Conservation (phyloP, 169 alveolate species). For the Plasmodium malariae region DNA sequence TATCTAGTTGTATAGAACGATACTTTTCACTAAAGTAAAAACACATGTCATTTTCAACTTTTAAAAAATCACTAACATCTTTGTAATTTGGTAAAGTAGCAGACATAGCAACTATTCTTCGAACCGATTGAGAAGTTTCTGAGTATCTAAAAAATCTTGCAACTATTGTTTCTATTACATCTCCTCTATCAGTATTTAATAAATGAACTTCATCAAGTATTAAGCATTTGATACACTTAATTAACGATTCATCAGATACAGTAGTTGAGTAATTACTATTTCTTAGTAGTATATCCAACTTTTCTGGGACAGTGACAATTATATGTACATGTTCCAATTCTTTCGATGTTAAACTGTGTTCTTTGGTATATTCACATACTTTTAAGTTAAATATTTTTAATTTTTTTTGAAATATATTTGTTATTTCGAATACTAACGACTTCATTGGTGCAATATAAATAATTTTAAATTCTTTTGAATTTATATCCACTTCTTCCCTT, state of each 20-base stretch:
- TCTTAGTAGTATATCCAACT: conserved; percentile 99
- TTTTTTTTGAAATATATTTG: conserved; percentile 35
- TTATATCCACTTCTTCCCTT: conserved; percentile 50
- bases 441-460: conserved; percentile 99
- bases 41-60: conserved; percentile 94
- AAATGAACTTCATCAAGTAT: conserved; percentile 99
- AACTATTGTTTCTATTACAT: conserved; percentile 98
- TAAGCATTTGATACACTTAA: conserved; percentile 94
- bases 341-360: conserved; percentile 90
- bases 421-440: conserved; percentile 97
- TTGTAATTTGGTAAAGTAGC: conserved; percentile 99
- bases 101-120: conserved; percentile 95
- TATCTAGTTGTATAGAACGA: conserved; percentile 98
- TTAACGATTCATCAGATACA: conserved; percentile 88
- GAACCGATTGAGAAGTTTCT: conserved; percentile 83
- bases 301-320: conserved; percentile 99
- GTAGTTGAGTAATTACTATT: conserved; percentile 94
- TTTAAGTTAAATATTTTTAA: conserved; percentile 44
- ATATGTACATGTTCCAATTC: conserved; percentile 97
- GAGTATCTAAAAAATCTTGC: conserved; percentile 97
- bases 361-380: conserved; percentile 70
- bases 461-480: conserved; percentile 93
- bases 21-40: conserved; percentile 96
- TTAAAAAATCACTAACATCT: conserved; percentile 98
- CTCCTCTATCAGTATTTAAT: conserved; percentile 99